Percentiles rank a stretch among this genome's conserved stretches.
phyloP scores from a whole-genome alignment of 2,329 filamentous ascomycete genomes.

The Beauveria asiatica region DNA sequence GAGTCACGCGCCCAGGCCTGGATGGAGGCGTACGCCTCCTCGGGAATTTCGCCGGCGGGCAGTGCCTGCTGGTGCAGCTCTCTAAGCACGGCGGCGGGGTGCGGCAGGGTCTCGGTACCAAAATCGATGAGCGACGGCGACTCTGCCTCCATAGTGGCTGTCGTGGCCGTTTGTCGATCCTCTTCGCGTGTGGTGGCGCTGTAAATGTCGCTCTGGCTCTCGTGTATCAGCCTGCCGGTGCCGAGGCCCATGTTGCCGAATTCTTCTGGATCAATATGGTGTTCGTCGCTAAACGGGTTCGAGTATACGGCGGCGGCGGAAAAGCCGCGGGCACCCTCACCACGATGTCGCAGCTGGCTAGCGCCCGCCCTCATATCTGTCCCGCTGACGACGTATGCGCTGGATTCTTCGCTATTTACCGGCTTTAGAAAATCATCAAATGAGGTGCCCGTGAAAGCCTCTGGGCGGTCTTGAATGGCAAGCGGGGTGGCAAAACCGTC shows the following conservation, averaged over 20 bases:
- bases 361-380: slow-evolving; percentile 37
- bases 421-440: slow-evolving; percentile 53
- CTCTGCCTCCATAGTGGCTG: slow-evolving; percentile 17
- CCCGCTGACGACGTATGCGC: slow-evolving; percentile 50
- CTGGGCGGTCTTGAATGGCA: slow-evolving; percentile 12
- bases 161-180: slow-evolving; percentile 16
- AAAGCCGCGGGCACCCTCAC: slow-evolving; percentile 38
- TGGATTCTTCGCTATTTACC: slow-evolving; percentile 43
- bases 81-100: slow-evolving; percentile 28
- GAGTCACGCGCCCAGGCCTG: slow-evolving; percentile 56
- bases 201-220: slow-evolving; percentile 47
- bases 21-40: slow-evolving; percentile 49
- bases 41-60: slow-evolving; percentile 37
- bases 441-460: slow-evolving; percentile 27
- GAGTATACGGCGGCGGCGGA: slow-evolving; percentile 35
- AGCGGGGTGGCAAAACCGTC: slow-evolving; percentile 10
- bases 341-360: slow-evolving; percentile 41
- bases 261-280: slow-evolving; percentile 44
- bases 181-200: slow-evolving; percentile 42
- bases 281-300: slow-evolving; percentile 53
- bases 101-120: slow-evolving; percentile 15
- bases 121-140: slow-evolving; percentile 28
- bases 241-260: slow-evolving; percentile 26
- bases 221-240: slow-evolving; percentile 35
- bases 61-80: slow-evolving; percentile 43